Conservation (phyloP, 257 asterid species). For the Capsicum chinense region DNA sequence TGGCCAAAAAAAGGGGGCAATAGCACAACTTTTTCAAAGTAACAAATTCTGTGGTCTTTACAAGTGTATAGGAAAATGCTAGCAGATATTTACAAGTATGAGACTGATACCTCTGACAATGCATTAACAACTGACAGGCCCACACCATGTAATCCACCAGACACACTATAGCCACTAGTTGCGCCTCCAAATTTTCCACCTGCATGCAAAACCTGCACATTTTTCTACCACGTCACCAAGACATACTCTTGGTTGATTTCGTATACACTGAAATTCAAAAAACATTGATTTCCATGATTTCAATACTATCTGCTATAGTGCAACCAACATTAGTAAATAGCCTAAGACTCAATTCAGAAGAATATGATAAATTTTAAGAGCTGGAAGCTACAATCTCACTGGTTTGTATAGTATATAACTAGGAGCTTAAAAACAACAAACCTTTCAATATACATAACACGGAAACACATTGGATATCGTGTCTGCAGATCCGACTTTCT, state of each 20-base stretch:
- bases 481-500: not conserved
- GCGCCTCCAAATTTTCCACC: slow-evolving; percentile 99
- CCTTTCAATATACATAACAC: not conserved
- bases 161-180: slow-evolving; percentile 95
- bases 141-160: slow-evolving; percentile 99
- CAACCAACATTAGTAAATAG: slow-evolving; percentile 14
- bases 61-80: slow-evolving; percentile 5
- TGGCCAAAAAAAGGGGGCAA: not conserved
- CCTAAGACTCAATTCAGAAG: not conserved
- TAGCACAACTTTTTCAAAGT: slow-evolving; percentile 1
- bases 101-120: slow-evolving; percentile 76
- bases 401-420: not conserved
- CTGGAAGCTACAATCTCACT: slow-evolving; percentile 1
- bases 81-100: slow-evolving; percentile 28
- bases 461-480: not conserved
- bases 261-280: slow-evolving; percentile 3
- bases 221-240: slow-evolving; percentile 18
- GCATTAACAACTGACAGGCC: slow-evolving; percentile 99
- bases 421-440: not conserved
- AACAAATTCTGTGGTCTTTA: not conserved
- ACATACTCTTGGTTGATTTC: slow-evolving; percentile 20
- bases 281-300: not conserved
- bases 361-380: not conserved
- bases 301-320: not conserved
- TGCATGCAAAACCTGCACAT: slow-evolving; percentile 93